A percentile compares a stretch with the other conserved stretches of the same genome.
Evolutionary conservation across 495 filamentous ascomycete genomes (phyloP).

Genomic region (Lasiosphaeris hirsuta): DNA sequence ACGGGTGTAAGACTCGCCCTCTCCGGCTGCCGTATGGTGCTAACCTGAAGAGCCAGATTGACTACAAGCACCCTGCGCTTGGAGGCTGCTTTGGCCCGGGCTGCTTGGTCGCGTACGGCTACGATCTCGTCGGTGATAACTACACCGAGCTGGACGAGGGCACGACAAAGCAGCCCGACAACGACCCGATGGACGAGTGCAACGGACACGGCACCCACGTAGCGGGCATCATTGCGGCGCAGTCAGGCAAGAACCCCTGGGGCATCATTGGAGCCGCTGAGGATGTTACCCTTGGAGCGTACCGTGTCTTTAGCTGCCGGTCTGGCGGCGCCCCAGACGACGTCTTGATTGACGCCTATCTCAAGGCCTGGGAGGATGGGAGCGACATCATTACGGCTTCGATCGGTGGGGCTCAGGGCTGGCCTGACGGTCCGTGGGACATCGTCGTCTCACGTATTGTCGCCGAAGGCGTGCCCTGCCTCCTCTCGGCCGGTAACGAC

Average conservation of each 20-base stretch:
- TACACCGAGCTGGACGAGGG: constrained; percentile 34
- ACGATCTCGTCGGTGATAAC: constrained; percentile 51
- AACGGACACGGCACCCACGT: constrained; percentile 50
- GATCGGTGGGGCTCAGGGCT: constrained; percentile 54
- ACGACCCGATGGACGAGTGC: constrained; percentile 45
- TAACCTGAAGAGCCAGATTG: constrained; percentile 37
- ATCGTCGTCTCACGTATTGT: constrained; percentile 52
- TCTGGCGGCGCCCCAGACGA: constrained; percentile 45
- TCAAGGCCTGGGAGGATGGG: constrained; percentile 54
- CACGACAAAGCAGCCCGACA: constrained; percentile 42
- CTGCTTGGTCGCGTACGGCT: constrained; percentile 53
- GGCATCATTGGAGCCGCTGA: constrained; percentile 54
- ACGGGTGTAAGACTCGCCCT: constrained; percentile 37
- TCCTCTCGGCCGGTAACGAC: constrained; percentile 55
- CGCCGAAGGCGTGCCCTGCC: constrained; percentile 51
- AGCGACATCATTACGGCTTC: constrained; percentile 60
- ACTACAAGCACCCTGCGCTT: constrained; percentile 56
- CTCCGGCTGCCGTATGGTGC: neutral
- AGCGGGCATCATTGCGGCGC: constrained; percentile 53
- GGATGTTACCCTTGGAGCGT: constrained; percentile 52
- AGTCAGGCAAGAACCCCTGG: constrained; percentile 40
- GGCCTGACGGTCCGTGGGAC: constrained; percentile 55
- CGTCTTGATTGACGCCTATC: constrained; percentile 53
- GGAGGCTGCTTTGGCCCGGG: constrained; percentile 55
- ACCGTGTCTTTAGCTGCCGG: constrained; percentile 53